Conservation (phyloP, 2,329 filamentous ascomycete genomes). For the Penicillium corylophilum region DNA sequence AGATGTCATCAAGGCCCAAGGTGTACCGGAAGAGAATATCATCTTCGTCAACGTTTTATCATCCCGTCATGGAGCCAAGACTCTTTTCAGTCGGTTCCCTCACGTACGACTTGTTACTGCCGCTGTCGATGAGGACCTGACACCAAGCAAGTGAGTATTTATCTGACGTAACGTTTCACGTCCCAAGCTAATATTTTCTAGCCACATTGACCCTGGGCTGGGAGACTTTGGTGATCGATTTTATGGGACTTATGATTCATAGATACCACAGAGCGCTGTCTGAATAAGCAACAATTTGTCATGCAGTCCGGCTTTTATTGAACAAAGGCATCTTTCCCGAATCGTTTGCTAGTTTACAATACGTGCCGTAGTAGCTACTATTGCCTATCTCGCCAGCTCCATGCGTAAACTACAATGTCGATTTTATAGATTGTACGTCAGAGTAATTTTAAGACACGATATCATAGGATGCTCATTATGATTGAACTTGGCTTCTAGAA, state of each 20-base stretch:
- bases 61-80: slow-evolving; percentile 2
- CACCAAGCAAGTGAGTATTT: slow-evolving; percentile 2
- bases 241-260: slow-evolving; percentile 6
- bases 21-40: slow-evolving; percentile 13
- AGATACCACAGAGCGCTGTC: background rate
- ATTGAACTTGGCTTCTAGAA: too few species aligned
- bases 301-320: background rate
- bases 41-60: slow-evolving; percentile 14
- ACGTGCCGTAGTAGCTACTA: too few species aligned
- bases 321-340: too few species aligned
- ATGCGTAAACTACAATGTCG: too few species aligned
- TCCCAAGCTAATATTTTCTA: slow-evolving; percentile 3
- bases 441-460: too few species aligned
- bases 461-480: too few species aligned
- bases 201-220: slow-evolving; percentile 36
- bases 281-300: background rate
- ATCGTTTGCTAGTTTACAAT: too few species aligned
- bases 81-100: slow-evolving; percentile 7
- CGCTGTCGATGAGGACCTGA: slow-evolving; percentile 10
- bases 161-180: background rate
- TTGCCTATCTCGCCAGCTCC: too few species aligned
- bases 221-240: slow-evolving; percentile 40
- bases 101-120: slow-evolving; percentile 10
- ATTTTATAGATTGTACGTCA: too few species aligned
- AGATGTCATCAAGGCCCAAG: slow-evolving; percentile 7